Evolutionary conservation across 2,329 filamentous ascomycete genomes (phyloP).

Genomic region (Thermothelomyces thermophilus): DNA sequence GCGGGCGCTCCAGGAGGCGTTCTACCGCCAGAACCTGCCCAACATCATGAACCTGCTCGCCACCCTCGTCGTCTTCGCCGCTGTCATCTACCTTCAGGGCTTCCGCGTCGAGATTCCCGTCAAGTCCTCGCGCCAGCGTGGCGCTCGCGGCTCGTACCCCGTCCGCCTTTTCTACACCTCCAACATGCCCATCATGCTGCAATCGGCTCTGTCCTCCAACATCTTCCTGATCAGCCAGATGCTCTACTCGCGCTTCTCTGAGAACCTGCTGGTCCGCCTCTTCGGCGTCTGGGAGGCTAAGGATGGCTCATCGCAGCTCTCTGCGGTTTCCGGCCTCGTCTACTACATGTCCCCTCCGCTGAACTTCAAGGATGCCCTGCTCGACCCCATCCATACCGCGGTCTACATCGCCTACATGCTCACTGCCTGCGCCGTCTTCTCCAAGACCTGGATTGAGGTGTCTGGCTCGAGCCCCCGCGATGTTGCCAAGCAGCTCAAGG

Average conservation of each 20-base stretch:
- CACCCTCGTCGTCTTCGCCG: conserved; percentile 86
- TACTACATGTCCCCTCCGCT: conserved; percentile 99
- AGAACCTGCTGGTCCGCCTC: conserved; percentile 96
- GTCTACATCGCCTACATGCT: conserved; percentile 98
- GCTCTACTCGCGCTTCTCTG: conserved; percentile 97
- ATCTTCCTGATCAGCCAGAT: conserved; percentile 99
- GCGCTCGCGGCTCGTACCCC: conserved; percentile 95
- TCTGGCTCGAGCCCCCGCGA: conserved; percentile 96
- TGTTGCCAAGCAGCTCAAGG: conserved; percentile 99
- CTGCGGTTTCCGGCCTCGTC: conserved; percentile 84
- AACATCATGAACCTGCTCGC: conserved; percentile 99
- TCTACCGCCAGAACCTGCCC: conserved; percentile 98
- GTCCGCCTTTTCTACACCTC: conserved; percentile 99
- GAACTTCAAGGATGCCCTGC: conserved; percentile 93
- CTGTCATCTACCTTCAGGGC: conserved; percentile 97
- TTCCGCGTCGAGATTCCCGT: conserved; percentile 99
- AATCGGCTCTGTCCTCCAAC: conserved; percentile 97
- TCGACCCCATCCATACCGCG: conserved; percentile 93
- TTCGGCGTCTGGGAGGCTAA: conserved; percentile 98
- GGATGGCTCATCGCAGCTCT: conserved; percentile 92
- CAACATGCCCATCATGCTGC: conserved; percentile 99
- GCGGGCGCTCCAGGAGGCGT: conserved; percentile 94
- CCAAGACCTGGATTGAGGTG: conserved; percentile 99
- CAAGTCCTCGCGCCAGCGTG: conserved; percentile 98
- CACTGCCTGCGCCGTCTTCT: conserved; percentile 87